Percentiles rank a stretch among this genome's conserved stretches.
phyloP scores from a whole-genome alignment of 2,329 filamentous ascomycete species.

The Cephalotrichum gorgonifer region DNA sequence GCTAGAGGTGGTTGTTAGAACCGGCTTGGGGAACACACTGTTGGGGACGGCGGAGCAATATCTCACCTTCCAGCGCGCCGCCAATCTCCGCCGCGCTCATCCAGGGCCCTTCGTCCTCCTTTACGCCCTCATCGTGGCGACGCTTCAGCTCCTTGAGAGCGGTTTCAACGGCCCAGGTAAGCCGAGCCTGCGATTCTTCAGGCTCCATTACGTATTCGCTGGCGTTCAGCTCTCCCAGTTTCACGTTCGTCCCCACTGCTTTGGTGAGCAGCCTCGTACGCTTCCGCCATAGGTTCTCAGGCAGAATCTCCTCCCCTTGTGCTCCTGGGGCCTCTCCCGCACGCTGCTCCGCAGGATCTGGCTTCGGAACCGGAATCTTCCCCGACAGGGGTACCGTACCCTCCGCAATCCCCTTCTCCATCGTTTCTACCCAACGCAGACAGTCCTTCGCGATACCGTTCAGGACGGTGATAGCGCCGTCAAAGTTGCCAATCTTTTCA shows the following conservation, averaged over 20 bases:
- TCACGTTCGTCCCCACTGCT: conserved; percentile 66
- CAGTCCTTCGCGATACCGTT: conserved; percentile 68
- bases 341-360: conserved; percentile 1
- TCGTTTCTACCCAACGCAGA: conserved; percentile 44
- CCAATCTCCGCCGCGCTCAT: conserved; percentile 62
- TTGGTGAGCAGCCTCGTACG: conserved; percentile 62
- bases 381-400: conserved; percentile 33
- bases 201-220: conserved; percentile 64
- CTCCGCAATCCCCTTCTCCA: conserved; percentile 39
- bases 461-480: conserved; percentile 63
- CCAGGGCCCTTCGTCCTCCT: conserved; percentile 62
- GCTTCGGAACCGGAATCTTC: conserved; percentile 14
- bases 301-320: conserved; percentile 10
- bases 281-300: conserved; percentile 43
- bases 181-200: conserved; percentile 56
- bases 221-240: conserved; percentile 75
- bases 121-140: conserved; percentile 56
- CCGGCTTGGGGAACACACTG: neutral
- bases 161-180: conserved; percentile 76
- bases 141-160: conserved; percentile 64
- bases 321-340: neutral
- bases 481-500: conserved; percentile 62
- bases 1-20: conserved; percentile 28
- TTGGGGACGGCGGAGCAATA: neutral
- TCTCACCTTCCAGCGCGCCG: conserved; percentile 57